Base-by-base conservation (phyloP, 2,329 filamentous ascomycete species). In the Colletotrichum sp. region DNA sequence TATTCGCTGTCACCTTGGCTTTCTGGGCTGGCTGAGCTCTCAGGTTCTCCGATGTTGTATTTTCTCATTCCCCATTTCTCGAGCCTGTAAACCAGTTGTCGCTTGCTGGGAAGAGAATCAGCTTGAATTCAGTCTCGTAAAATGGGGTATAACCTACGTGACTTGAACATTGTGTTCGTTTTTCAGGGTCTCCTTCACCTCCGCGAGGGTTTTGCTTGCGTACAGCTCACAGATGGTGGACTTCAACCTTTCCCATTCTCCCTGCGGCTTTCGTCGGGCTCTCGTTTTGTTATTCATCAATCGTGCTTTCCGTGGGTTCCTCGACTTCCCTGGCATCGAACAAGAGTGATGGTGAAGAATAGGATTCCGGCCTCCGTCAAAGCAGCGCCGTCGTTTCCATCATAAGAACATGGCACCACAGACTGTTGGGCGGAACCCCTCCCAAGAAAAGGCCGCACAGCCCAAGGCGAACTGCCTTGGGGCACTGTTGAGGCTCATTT, bases 21-120 rank as follows among this genome's bases (percentile, higher is more conserved):
- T 8, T 16, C 24, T 60, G n/a, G 32, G 6, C 36, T 65, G 21
- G 12, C 10, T 24, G 24, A 44, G n/a, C 39, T 66, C 13, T 63
- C 68, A 3, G 24, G 55, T 26, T 44, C 52, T 24, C 21, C 57
- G 6, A 12, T 36, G 9, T 80, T 80, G 65, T 84, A 84, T 59
- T 84, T 84, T 52, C 39, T 78, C 24, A 80, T 66, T 8, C 68
- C 71, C 79, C 81, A 82, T 55, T 80, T 80, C 24, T 81, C 78
- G 15, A 84, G 79, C 18, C 79, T 78, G 63, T 84, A 83, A 16
- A 81, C 79, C 64, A 80, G 81, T 39, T 84, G 83, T 5, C 82
- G 81, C 57, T 81, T 81, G 24, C 82, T 84, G 32, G 7, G n/a
- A 13, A 39, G 12, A 16, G 9, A 8, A 76, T 59, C 66, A 26